Conservation (phyloP, 257 asterid species). For the Ajuga chamaepitys region DNA sequence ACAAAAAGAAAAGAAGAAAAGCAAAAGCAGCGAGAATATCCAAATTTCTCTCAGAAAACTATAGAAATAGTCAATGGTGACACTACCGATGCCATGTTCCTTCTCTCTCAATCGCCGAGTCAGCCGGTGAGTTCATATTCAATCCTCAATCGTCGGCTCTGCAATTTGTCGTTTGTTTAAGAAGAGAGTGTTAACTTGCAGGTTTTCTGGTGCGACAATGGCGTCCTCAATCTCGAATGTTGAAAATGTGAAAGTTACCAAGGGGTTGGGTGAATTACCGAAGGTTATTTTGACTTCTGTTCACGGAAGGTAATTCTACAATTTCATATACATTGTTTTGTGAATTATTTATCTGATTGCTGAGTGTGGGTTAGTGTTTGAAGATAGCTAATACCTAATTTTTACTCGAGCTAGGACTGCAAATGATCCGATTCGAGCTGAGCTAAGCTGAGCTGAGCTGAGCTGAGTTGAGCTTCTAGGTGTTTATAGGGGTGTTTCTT, state of each 20-base stretch:
- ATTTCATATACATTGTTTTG: background rate
- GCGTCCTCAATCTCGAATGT: slow-evolving; percentile 54
- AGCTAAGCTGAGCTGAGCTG: too few species aligned
- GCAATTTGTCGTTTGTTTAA: background rate
- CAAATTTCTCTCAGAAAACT: background rate
- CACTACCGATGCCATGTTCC: slow-evolving; percentile 43
- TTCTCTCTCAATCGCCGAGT: slow-evolving; percentile 48
- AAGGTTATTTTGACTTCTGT: slow-evolving; percentile 70
- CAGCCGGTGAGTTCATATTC: slow-evolving; percentile 46
- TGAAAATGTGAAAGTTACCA: slow-evolving; percentile 50
- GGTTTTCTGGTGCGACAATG: slow-evolving; percentile 59
- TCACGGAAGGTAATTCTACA: slow-evolving; percentile 60
- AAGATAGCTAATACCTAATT: background rate
- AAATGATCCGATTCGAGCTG: too few species aligned
- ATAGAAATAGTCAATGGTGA: slow-evolving; percentile 37
- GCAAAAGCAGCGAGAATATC: too few species aligned
- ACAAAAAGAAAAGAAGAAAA: too few species aligned
- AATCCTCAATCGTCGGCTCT: background rate
- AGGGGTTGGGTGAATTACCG: slow-evolving; percentile 80
- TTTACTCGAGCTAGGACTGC: background rate
- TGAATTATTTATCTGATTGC: background rate
- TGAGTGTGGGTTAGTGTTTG: background rate
- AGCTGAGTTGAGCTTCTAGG: too few species aligned
- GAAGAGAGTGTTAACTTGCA: slow-evolving; percentile 15
- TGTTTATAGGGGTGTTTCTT: too few species aligned